Evolutionary conservation across 352 stramenopile genomes (phyloP).

Genomic region (Thraustotheca clavata): DNA sequence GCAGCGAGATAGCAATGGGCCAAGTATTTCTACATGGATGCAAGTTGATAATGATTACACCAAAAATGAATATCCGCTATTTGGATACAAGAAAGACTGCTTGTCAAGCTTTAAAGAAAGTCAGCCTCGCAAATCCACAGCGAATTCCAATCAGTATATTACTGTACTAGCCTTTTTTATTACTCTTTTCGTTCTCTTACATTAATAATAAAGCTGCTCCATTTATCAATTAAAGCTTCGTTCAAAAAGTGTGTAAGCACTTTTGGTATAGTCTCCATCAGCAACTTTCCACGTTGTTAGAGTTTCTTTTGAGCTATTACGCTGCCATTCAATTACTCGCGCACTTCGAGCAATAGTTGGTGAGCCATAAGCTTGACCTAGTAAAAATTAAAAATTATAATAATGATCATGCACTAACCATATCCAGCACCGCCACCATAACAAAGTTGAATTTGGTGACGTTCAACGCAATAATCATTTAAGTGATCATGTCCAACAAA

Average conservation of each 20-base stretch:
- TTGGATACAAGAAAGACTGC: too few relatives aligned
- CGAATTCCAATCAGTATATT: too few relatives aligned
- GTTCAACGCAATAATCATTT: slow-evolving; percentile 28
- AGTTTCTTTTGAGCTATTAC: not conserved
- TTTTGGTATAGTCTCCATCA: not conserved
- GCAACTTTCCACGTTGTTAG: not conserved
- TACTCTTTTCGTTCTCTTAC: too few relatives aligned
- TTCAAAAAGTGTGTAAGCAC: slow-evolving; percentile 9
- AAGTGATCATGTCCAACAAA: slow-evolving; percentile 26
- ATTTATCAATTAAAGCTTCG: too few relatives aligned
- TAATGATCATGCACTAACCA: not conserved
- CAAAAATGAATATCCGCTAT: not conserved
- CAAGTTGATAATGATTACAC: not conserved
- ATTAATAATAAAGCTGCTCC: too few relatives aligned
- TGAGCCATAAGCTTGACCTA: slow-evolving; percentile 1
- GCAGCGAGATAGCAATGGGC: not conserved
- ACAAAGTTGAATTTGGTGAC: slow-evolving; percentile 25
- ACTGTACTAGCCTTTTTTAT: too few relatives aligned
- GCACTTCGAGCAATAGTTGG: not conserved
- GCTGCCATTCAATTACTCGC: slow-evolving; percentile 8
- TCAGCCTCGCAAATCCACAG: too few relatives aligned
- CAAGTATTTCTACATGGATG: not conserved
- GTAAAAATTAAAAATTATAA: not conserved
- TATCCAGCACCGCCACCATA: slow-evolving; percentile 29
- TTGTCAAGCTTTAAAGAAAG: too few relatives aligned